Conservation (phyloP, 805 yeast species). For the Candida hungchunana region DNA sequence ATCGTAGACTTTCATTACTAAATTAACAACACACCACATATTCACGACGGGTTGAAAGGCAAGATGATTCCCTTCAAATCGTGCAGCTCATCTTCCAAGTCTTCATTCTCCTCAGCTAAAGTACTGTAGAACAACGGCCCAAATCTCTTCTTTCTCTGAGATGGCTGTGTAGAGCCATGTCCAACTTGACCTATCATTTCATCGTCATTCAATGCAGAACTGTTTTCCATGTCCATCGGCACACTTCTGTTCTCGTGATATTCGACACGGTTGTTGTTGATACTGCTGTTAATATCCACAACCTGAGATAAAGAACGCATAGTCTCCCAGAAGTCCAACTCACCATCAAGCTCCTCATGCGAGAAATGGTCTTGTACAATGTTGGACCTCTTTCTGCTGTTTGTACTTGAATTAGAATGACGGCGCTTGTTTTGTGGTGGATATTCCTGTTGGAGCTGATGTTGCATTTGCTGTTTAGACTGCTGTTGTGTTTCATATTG, state of each 20-base stretch:
- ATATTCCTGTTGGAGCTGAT: conserved; percentile 4
- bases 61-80: conserved; percentile 19
- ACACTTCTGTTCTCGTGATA: conserved; percentile 5
- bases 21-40: background rate
- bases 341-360: conserved; percentile 53
- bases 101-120: conserved; percentile 19
- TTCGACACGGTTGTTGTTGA: conserved; percentile 6
- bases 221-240: conserved; percentile 1
- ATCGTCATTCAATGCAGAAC: no score
- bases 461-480: background rate
- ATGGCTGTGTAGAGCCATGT: no score
- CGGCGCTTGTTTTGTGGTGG: conserved; percentile 13
- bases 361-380: conserved; percentile 16
- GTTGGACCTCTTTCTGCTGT: conserved; percentile 15
- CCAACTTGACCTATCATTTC: no score
- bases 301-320: conserved; percentile 52
- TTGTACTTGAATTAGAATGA: conserved; percentile 19
- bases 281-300: conserved; percentile 23
- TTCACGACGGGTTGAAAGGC: conserved; percentile 25
- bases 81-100: conserved; percentile 20
- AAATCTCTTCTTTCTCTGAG: conserved; percentile 1
- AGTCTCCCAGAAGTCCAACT: conserved; percentile 67
- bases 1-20: conserved; percentile 1
- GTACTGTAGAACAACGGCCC: conserved; percentile 11
- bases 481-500: background rate